phyloP scores from a whole-genome alignment of 768 basidiomycete genomes.

The Boletus edulis region DNA sequence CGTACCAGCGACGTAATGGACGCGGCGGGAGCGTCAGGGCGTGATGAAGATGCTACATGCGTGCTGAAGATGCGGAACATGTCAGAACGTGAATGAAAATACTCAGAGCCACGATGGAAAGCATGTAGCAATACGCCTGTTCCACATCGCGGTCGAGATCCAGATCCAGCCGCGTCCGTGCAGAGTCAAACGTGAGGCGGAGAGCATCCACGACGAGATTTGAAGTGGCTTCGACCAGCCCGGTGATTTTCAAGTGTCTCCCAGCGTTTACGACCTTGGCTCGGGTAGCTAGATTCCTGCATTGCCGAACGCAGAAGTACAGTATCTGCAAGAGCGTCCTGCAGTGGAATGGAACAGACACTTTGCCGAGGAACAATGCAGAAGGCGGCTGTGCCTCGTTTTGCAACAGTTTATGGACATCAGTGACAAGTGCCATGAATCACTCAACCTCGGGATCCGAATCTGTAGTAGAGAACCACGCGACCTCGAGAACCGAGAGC shows the following conservation, averaged over 20 bases:
- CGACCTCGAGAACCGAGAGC: conserved; percentile 73
- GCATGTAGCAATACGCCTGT: too few species aligned
- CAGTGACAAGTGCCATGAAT: conserved; percentile 61
- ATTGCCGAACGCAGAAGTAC: conserved; percentile 72
- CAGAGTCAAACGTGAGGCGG: conserved; percentile 62
- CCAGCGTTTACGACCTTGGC: conserved; percentile 55
- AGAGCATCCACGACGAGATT: conserved; percentile 67
- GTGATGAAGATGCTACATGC: too few species aligned
- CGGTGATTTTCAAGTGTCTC: conserved; percentile 56
- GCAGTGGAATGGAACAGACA: conserved; percentile 74
- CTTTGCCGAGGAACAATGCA: conserved; percentile 64
- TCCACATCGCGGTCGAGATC: conserved; percentile 82
- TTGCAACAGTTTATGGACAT: conserved; percentile 61
- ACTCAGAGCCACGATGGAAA: too few species aligned
- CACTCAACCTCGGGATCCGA: conserved; percentile 51
- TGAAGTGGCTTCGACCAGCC: conserved; percentile 60
- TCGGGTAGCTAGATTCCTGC: conserved; percentile 47
- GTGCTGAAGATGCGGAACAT: too few species aligned
- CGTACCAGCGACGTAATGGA: too few species aligned
- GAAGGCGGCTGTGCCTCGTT: conserved; percentile 76
- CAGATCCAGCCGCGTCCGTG: conserved; percentile 51
- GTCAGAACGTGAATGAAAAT: too few species aligned
- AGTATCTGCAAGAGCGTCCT: conserved; percentile 74
- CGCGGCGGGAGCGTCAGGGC: too few species aligned
- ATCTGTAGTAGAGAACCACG: conserved; percentile 66